Base-by-base conservation (phyloP, 257 asterid species). In the Solanum okadae region DNA sequence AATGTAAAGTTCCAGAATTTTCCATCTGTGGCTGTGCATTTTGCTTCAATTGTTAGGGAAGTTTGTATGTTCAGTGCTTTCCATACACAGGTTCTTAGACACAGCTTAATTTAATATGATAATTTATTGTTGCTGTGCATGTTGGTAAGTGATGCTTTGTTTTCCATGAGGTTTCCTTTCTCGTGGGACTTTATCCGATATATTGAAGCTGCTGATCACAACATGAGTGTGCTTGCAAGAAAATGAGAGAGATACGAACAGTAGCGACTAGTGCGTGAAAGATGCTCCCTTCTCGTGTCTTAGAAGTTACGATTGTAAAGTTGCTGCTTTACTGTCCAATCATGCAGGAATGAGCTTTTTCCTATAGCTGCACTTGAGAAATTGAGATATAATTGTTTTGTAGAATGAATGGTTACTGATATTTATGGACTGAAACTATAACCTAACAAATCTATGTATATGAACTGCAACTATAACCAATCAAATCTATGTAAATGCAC, bases 21-120 rank as follows among this genome's bases (percentile, higher is more conserved):
- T 63, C 34, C 44, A 88, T 78, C 84, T 87, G 44, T 73, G 86
- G 88, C 85, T 52, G 83, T 89, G 94, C 95, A 92, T 94, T 92
- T 89, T 90, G 92, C 86, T 91, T 91, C 90, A 88, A 89, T 90
- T 92, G 92, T 89, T 44, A 56, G 16, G 44, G 44, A 14, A 38
- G 78, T 88, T 86, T 63, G 87, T 68, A 44, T 73, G 73, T 91
- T 81, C 89, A 38, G 93, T 65, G 86, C 27, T 90, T 84, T 7
- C 81, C 34, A 72, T 89, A 49, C 33, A 76, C 67, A 73, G 89
- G 76, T 90, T 90, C 88, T 65, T 73, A 70, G 88, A 77, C 67
- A 42, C 90, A 86, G 63, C 87, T 46, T 56, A 87, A 15, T 76
- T 89, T 23, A 33, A 46, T 84, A 84, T 46, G 71, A 23, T 29